These are phyloP conservation scores for Botrytis byssoidea DNA, from an alignment of 2,329 filamentous ascomycete species.

Conservation along the genomic window DNA sequence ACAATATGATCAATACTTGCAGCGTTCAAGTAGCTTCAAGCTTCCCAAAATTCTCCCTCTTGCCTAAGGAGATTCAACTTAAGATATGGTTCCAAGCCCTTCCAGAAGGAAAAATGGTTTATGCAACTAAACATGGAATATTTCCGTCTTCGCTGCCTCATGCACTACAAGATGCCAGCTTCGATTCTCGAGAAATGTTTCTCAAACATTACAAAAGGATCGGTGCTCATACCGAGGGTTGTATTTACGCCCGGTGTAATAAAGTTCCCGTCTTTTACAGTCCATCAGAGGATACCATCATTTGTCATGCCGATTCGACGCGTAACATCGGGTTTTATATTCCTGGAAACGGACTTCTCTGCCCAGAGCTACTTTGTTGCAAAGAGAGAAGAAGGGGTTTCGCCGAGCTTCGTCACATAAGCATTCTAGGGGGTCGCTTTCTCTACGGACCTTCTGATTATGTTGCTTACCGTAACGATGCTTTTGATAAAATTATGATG, in stretches of 20 bases:
- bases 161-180: neutral
- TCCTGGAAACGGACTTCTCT: neutral
- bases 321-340: fast-evolving
- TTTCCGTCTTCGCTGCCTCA: neutral
- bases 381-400: neutral
- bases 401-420: neutral
- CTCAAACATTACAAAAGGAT: neutral
- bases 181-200: neutral
- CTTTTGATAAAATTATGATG: neutral
- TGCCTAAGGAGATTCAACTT: neutral
- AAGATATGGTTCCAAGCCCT: neutral
- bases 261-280: neutral
- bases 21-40: neutral
- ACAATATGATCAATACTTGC: fast-evolving
- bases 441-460: too few species aligned
- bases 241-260: neutral
- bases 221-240: neutral
- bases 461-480: too few species aligned
- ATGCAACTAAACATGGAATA: neutral
- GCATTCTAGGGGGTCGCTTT: neutral
- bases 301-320: neutral
- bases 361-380: neutral
- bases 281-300: neutral
- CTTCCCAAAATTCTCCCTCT: neutral
- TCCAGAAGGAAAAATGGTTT: neutral